Base-by-base conservation (phyloP, 1,284 basidiomycete species). In the Malassezia psittaci region DNA sequence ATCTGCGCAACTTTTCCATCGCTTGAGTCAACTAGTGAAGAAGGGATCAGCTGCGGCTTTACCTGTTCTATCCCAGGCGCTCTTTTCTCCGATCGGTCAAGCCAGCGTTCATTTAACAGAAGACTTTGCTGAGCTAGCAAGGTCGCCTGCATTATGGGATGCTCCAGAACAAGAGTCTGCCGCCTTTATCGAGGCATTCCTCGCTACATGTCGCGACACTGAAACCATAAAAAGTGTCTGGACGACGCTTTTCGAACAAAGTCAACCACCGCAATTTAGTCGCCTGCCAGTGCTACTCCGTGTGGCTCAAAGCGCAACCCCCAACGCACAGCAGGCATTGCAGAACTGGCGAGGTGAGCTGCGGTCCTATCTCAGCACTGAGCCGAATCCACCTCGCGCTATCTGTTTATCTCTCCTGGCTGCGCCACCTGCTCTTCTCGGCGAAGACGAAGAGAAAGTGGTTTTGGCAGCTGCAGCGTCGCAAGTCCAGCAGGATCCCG, bases 171-270 rank as follows among this genome's bases (percentile, higher is more conserved):
- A 6, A 12, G 47, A 44, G 11, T 47, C 35, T 12, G 39, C 24
- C 29, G 32, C 47, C 2, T 50, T 55, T 33, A 49, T 44, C 48
- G 21, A 35, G n/a, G 53, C 53, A 38, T 55, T 44, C 35, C 32
- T 55, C 38, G 36, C 42, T 8, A 16, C 43, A 11, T 39, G 34
- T 13, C 9, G 8, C 5, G 34, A 15, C 9, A 13, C 9, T 15
- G 32, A 16, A 10, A 36, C 21, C 15, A 15, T 15, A 18, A 24
- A 38, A 1, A 38, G 10, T 4, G 35, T 38, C 3, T 38, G 47
- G 47, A 18, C 47, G n/a, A 21, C 35, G 10, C 32, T 38, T 35
- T 38, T 47, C 34, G 32, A 10, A 13, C 33, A 35, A 13, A 35
- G 45, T 21, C 19, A n/a, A 21, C 45, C 45, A 36, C 45, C 45